Evolutionary conservation across 164 flowering plant genomes (phyloP).

Genomic region (Platanus orientalis): DNA sequence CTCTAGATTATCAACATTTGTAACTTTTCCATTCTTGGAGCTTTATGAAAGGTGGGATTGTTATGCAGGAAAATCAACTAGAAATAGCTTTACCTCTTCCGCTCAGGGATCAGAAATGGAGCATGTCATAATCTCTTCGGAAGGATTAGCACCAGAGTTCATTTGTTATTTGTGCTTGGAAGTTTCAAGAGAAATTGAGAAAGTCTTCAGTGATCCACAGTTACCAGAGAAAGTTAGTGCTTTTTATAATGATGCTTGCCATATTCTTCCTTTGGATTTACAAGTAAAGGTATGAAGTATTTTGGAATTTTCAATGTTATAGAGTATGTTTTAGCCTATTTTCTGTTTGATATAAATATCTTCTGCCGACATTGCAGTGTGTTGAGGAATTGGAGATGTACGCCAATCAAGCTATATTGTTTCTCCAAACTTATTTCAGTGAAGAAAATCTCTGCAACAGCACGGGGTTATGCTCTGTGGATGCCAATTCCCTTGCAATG

Average conservation of each 20-base stretch:
- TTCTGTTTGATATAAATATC: neutral
- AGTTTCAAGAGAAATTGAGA: constrained; percentile 13
- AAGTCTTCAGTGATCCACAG: constrained; percentile 11
- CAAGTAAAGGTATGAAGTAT: constrained; percentile 12
- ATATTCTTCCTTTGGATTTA: constrained; percentile 13
- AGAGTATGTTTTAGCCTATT: neutral
- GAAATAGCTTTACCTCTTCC: neutral
- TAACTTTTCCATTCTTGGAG: too few relatives aligned
- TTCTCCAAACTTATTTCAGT: constrained; percentile 17
- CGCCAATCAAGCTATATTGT: constrained; percentile 12
- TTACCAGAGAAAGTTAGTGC: constrained; percentile 12
- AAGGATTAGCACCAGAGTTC: constrained; percentile 10
- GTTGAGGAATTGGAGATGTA: constrained; percentile 10
- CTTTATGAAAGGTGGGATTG: too few relatives aligned
- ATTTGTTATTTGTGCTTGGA: constrained; percentile 14
- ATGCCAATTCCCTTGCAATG: neutral
- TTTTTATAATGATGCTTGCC: constrained; percentile 12
- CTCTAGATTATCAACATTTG: too few relatives aligned
- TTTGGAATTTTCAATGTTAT: neutral
- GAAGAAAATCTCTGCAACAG: constrained; percentile 19
- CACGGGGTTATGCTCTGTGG: constrained; percentile 16
- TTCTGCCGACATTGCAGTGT: too few relatives aligned
- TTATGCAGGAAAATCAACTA: constrained; percentile 3
- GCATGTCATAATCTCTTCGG: neutral
- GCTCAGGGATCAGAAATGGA: neutral